A percentile compares a stretch with the other conserved stretches of the same genome.
Evolutionary conservation across 2,329 filamentous ascomycete genomes (phyloP).

Genomic region (Fusarium phyllophilum): DNA sequence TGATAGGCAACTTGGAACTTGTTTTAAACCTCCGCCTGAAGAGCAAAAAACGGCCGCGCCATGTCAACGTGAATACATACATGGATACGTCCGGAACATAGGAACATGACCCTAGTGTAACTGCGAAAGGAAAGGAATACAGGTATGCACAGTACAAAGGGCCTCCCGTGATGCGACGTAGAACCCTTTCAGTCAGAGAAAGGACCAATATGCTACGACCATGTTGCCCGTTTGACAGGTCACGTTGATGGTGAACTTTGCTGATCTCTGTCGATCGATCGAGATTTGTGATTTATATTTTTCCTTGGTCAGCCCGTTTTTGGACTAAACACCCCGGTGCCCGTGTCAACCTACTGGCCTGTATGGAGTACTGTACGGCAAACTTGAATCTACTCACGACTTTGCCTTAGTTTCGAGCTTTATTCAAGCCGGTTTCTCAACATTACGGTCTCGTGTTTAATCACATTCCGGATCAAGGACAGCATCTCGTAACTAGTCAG

Average conservation of each 20-base stretch:
- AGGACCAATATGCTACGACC: constrained; percentile 17
- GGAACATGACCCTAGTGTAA: constrained; percentile 15
- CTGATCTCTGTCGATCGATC: constrained; percentile 39
- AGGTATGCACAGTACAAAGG: background rate
- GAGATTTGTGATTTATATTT: constrained; percentile 31
- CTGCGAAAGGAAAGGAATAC: background rate
- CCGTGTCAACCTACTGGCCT: background rate
- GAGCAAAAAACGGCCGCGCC: background rate
- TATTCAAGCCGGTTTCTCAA: constrained; percentile 15
- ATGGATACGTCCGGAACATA: constrained; percentile 10
- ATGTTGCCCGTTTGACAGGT: constrained; percentile 29
- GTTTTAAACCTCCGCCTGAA: background rate
- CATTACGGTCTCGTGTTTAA: background rate
- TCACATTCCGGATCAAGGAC: constrained; percentile 14
- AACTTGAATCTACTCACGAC: background rate
- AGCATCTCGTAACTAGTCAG: background rate
- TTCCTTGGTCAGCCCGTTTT: background rate
- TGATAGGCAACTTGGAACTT: background rate
- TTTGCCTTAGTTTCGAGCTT: background rate
- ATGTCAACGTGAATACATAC: background rate
- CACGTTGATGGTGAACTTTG: constrained; percentile 19
- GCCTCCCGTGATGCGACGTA: constrained; percentile 27
- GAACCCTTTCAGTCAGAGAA: constrained; percentile 1
- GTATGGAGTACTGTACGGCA: background rate
- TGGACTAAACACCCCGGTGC: constrained; percentile 10